Evolutionary conservation across 352 stramenopile species (phyloP).

Genomic region (Globisporangium splendens): DNA sequence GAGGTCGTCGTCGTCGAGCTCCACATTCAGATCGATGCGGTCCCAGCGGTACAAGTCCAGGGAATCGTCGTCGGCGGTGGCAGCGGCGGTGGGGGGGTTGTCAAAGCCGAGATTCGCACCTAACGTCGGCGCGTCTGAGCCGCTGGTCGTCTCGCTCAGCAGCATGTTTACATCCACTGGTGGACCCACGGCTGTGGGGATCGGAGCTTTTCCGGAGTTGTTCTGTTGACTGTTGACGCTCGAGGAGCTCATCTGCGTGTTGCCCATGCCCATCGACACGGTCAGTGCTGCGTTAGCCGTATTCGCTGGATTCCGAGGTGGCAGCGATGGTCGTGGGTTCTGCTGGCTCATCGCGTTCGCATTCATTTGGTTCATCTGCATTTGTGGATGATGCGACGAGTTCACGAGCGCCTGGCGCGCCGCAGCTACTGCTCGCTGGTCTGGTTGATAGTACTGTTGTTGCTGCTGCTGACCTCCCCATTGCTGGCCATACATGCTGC

Average conservation of each 20-base stretch:
- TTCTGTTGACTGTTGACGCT: background rate
- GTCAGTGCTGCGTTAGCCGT: conserved; percentile 1
- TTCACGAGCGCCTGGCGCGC: conserved; percentile 11
- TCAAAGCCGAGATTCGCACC: conserved; percentile 13
- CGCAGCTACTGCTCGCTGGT: conserved; percentile 7
- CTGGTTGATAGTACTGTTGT: conserved; percentile 10
- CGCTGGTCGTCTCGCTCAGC: conserved; percentile 1
- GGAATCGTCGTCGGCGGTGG: conserved; percentile 36
- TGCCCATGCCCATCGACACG: conserved; percentile 9
- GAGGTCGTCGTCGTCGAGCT: conserved; percentile 80
- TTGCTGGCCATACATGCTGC: conserved; percentile 7
- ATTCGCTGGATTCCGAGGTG: conserved; percentile 8
- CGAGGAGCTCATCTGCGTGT: background rate
- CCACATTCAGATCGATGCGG: conserved; percentile 79
- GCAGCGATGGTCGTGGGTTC: conserved; percentile 13
- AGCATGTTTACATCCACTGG: conserved; percentile 9
- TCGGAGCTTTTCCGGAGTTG: background rate
- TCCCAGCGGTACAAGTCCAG: conserved; percentile 79
- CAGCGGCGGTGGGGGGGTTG: background rate
- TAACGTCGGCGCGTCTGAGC: background rate
- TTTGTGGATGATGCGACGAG: conserved; percentile 15
- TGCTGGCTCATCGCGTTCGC: conserved; percentile 9
- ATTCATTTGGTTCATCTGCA: conserved; percentile 11
- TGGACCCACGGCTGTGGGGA: conserved; percentile 5
- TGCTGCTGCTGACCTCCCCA: conserved; percentile 12